Evolutionary conservation across 2,329 filamentous ascomycete species (phyloP).

Genomic region (Phaeosphaeriaceae sp.): DNA sequence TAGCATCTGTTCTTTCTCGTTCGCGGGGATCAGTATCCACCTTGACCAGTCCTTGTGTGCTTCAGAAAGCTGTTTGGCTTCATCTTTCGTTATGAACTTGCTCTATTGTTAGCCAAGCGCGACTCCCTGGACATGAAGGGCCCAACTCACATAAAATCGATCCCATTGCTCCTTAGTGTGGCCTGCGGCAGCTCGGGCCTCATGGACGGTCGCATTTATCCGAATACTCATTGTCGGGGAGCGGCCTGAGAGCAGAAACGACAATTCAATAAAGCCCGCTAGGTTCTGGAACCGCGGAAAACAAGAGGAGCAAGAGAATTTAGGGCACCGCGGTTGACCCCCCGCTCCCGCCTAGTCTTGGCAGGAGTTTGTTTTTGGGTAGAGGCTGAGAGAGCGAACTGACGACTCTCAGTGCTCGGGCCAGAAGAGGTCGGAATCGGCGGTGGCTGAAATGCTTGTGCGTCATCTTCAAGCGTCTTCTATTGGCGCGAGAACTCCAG

Average conservation of each 20-base stretch:
- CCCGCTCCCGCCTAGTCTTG: slow-evolving; percentile 48
- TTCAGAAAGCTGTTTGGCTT: slow-evolving; percentile 45
- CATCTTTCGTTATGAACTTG: slow-evolving; percentile 48
- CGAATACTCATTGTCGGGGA: slow-evolving; percentile 44
- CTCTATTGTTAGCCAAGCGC: slow-evolving; percentile 34
- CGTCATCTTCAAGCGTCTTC: slow-evolving; percentile 39
- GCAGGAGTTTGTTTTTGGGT: slow-evolving; percentile 45
- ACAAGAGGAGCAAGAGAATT: slow-evolving; percentile 45
- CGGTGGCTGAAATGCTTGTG: slow-evolving; percentile 50
- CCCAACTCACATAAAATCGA: slow-evolving; percentile 46
- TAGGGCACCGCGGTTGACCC: slow-evolving; percentile 45
- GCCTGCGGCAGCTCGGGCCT: slow-evolving; percentile 43
- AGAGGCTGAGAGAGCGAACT: slow-evolving; percentile 47
- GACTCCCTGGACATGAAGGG: slow-evolving; percentile 1
- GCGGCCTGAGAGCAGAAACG: slow-evolving; percentile 26
- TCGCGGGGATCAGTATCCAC: slow-evolving; percentile 47
- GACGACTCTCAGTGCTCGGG: slow-evolving; percentile 46
- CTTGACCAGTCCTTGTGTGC: slow-evolving; percentile 46
- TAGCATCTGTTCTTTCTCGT: slow-evolving; percentile 45
- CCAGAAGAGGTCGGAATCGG: slow-evolving; percentile 46
- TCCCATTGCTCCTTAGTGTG: slow-evolving; percentile 49
- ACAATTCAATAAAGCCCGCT: slow-evolving; percentile 28
- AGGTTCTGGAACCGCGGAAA: slow-evolving; percentile 39
- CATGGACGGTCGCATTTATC: slow-evolving; percentile 47
- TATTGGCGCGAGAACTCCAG: slow-evolving; percentile 37